phyloP scores from a whole-genome alignment of 2,329 filamentous ascomycete genomes.

The Talaromyces sp. region DNA sequence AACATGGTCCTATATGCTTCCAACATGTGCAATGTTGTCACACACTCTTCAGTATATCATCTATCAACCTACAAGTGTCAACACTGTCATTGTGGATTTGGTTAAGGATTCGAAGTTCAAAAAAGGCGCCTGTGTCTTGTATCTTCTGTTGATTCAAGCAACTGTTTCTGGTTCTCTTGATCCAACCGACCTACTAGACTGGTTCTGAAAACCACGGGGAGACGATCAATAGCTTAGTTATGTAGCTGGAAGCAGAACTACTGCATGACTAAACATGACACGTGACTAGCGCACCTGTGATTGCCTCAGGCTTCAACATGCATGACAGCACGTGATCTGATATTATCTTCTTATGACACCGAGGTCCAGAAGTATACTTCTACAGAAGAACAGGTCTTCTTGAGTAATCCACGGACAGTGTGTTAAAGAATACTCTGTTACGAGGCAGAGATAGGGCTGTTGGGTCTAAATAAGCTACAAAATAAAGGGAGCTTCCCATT shows the following conservation, averaged over 20 bases:
- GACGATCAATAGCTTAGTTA: no score
- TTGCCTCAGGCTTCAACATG: background rate
- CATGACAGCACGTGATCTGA: background rate
- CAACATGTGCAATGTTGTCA: no score
- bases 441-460: background rate
- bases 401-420: background rate
- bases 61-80: no score
- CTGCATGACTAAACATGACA: background rate
- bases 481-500: conserved; percentile 7
- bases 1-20: no score
- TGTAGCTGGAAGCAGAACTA: background rate
- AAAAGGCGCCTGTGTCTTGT: no score
- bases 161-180: no score
- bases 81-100: no score
- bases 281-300: background rate
- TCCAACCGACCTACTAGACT: no score
- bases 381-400: background rate
- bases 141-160: no score
- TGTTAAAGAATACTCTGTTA: background rate
- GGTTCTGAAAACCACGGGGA: no score
- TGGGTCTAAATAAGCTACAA: background rate
- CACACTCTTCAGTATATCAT: no score
- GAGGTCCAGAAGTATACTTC: background rate
- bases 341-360: background rate
- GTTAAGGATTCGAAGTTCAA: no score